Percentiles rank a stretch among this genome's conserved stretches.
Evolutionary conservation across 2,329 filamentous ascomycete genomes (phyloP).

Genomic region (Podosphaera xanthii): DNA sequence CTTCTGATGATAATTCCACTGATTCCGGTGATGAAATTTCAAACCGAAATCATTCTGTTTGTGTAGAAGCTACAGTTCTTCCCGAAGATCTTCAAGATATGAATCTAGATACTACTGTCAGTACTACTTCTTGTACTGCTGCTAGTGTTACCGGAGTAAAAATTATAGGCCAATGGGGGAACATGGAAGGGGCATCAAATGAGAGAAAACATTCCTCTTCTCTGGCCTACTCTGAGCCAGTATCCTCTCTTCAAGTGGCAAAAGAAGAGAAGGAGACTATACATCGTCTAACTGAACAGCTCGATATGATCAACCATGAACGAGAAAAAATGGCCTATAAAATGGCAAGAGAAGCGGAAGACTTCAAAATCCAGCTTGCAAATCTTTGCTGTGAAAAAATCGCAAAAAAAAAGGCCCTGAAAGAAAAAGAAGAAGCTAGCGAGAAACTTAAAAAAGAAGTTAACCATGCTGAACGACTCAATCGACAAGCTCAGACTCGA

Average conservation of each 20-base stretch:
- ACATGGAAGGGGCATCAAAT: slow-evolving; percentile 31
- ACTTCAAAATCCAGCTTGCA: slow-evolving; percentile 40
- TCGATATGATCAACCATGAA: slow-evolving; percentile 62
- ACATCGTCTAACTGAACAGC: slow-evolving; percentile 56
- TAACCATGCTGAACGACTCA: slow-evolving; percentile 56
- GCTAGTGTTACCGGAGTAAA: slow-evolving; percentile 25
- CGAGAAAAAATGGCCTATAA: slow-evolving; percentile 56
- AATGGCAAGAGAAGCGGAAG: slow-evolving; percentile 47
- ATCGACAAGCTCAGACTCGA: slow-evolving; percentile 57
- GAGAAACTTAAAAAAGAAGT: slow-evolving; percentile 65
- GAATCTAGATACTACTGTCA: slow-evolving; percentile 40
- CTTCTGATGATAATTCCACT: slow-evolving; percentile 26
- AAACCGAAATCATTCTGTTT: slow-evolving; percentile 24
- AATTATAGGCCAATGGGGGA: slow-evolving; percentile 31
- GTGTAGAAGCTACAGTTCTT: slow-evolving; percentile 36
- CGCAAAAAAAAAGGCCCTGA: slow-evolving; percentile 51
- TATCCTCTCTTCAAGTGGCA: neutral
- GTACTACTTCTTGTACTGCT: slow-evolving; percentile 19
- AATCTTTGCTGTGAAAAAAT: slow-evolving; percentile 59
- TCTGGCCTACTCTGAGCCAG: slow-evolving; percentile 19
- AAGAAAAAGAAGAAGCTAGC: slow-evolving; percentile 79
- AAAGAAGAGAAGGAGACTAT: slow-evolving; percentile 35
- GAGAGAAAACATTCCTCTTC: slow-evolving; percentile 51
- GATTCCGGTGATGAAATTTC: slow-evolving; percentile 25
- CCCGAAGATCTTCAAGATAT: slow-evolving; percentile 37